These are phyloP conservation scores for Triangularia verruculosa DNA, from an alignment of 2,329 filamentous ascomycete genomes.

Conservation along the genomic window DNA sequence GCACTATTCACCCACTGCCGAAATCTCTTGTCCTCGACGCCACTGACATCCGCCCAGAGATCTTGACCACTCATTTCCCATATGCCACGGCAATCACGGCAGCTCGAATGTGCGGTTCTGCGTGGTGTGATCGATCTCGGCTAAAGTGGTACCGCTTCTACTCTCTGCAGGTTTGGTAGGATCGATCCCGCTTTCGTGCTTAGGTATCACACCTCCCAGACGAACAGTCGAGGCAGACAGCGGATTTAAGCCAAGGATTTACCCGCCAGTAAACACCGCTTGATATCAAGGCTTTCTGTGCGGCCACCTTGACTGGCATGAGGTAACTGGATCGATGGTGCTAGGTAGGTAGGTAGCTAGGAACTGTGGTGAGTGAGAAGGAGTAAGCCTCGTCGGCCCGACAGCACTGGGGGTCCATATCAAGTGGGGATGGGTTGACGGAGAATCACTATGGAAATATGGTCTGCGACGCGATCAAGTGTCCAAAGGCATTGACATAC, in stretches of 20 bases:
- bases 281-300: not conserved
- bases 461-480: not conserved
- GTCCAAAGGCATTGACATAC: not conserved
- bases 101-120: not conserved
- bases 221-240: not conserved
- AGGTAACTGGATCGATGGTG: too few relatives aligned
- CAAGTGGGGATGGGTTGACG: not conserved
- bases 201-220: not conserved
- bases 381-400: not conserved
- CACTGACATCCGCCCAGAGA: conserved; percentile 8
- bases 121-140: conserved; percentile 5
- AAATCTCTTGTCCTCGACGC: conserved; percentile 15
- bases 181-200: not conserved
- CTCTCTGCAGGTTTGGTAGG: not conserved
- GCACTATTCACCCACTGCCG: not conserved
- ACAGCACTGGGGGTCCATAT: not conserved
- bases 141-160: conserved; percentile 3
- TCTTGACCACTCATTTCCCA: not conserved
- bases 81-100: not conserved
- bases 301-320: not conserved
- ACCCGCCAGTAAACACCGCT: not conserved
- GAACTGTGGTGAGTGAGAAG: not conserved
- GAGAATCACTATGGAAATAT: not conserved
- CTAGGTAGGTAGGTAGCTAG: too few relatives aligned
- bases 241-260: not conserved